Percentiles rank a stretch among this genome's conserved stretches.
Evolutionary conservation across 768 basidiomycete genomes (phyloP).

Genomic region (Podaxis carcinomalis): DNA sequence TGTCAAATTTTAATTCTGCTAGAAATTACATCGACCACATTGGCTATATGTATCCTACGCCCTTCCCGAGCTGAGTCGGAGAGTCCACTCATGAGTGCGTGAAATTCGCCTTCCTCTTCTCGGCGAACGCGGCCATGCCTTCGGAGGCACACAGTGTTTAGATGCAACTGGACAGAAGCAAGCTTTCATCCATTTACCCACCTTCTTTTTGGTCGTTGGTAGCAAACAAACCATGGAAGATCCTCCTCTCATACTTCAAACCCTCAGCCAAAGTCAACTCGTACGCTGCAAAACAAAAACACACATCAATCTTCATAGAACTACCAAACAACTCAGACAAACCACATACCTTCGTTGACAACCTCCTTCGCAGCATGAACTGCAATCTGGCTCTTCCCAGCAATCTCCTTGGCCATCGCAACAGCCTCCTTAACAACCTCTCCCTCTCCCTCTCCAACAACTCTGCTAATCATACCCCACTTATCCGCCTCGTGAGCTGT

Average conservation of each 20-base stretch:
- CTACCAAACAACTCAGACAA: neutral
- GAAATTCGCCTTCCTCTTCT: slow-evolving; percentile 88
- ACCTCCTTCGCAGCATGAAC: slow-evolving; percentile 90
- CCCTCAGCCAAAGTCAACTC: slow-evolving; percentile 83
- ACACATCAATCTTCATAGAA: neutral
- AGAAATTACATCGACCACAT: neutral
- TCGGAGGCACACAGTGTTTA: neutral
- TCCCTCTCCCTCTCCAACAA: slow-evolving; percentile 73
- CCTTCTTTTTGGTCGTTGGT: slow-evolving; percentile 96
- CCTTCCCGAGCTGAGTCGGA: neutral
- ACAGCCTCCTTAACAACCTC: slow-evolving; percentile 86
- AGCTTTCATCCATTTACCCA: slow-evolving; percentile 30
- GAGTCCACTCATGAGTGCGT: slow-evolving; percentile 42
- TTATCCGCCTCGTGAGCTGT: slow-evolving; percentile 75
- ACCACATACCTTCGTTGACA: slow-evolving; percentile 72
- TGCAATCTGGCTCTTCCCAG: slow-evolving; percentile 77
- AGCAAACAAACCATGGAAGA: slow-evolving; percentile 91
- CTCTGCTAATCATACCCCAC: slow-evolving; percentile 85
- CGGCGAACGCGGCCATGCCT: slow-evolving; percentile 95
- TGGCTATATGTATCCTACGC: neutral
- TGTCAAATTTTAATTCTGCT: neutral
- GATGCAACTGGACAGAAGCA: neutral
- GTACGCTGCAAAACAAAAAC: slow-evolving; percentile 46
- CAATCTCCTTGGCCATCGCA: slow-evolving; percentile 71
- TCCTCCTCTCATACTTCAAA: slow-evolving; percentile 77